These are phyloP conservation scores for Chaetomium globosum DNA, from an alignment of 2,329 filamentous ascomycete genomes.

Conservation along the genomic window DNA sequence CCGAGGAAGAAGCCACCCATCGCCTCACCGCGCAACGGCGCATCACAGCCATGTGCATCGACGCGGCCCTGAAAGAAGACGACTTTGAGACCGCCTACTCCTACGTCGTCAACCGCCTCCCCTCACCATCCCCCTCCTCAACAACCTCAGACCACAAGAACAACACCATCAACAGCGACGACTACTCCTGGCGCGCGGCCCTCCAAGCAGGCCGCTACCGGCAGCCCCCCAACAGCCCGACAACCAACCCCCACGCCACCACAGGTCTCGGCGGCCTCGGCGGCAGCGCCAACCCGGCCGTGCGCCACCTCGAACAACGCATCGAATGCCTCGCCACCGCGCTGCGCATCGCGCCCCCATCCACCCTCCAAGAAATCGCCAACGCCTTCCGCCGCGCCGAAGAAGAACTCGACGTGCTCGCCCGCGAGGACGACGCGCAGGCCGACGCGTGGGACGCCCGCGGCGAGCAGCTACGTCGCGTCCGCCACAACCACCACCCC, in stretches of 20 bases:
- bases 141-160: conserved; percentile 16
- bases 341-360: conserved; percentile 70
- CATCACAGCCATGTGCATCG: conserved; percentile 78
- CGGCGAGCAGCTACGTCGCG: conserved; percentile 51
- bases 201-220: conserved; percentile 76
- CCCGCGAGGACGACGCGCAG: conserved; percentile 66
- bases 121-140: conserved; percentile 45
- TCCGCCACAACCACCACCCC: not conserved
- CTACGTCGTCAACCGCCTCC: conserved; percentile 73
- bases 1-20: conserved; percentile 39
- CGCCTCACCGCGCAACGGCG: conserved; percentile 59
- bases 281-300: conserved; percentile 56
- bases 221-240: conserved; percentile 54
- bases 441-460: conserved; percentile 72
- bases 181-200: conserved; percentile 78
- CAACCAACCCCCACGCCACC: conserved; percentile 44
- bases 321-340: conserved; percentile 79
- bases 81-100: conserved; percentile 87
- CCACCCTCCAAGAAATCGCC: conserved; percentile 72
- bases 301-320: conserved; percentile 76
- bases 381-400: conserved; percentile 76
- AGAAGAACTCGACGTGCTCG: conserved; percentile 69
- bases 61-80: conserved; percentile 73
- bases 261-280: not conserved
- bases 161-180: conserved; percentile 48